Evolutionary conservation across 108 stramenopile species (phyloP).

Genomic region (Cyclotella distinguenda): DNA sequence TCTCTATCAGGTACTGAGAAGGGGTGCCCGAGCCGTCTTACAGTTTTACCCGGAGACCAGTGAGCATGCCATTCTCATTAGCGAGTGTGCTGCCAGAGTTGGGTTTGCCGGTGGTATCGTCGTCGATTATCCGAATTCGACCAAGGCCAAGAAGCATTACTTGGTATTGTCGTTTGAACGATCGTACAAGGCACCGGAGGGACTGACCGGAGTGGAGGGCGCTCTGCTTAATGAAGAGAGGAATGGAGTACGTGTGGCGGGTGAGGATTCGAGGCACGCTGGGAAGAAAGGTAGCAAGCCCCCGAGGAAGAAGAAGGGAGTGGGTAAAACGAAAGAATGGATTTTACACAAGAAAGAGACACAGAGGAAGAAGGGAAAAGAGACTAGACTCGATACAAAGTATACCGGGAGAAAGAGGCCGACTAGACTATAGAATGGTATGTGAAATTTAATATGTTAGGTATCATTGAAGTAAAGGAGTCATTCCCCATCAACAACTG

Average conservation of each 20-base stretch:
- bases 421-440: constrained; percentile 82
- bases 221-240: constrained; percentile 17
- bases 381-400: constrained; percentile 92
- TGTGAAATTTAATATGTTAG: no score
- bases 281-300: constrained; percentile 33
- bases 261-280: constrained; percentile 32
- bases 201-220: constrained; percentile 40
- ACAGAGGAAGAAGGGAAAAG: constrained; percentile 91
- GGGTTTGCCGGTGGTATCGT: constrained; percentile 98
- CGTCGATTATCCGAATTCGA: constrained; percentile 98
- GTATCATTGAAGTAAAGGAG: no score
- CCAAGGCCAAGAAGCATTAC: constrained; percentile 99
- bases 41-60: constrained; percentile 98
- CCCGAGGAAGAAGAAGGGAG: constrained; percentile 61
- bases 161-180: constrained; percentile 94
- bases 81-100: constrained; percentile 87
- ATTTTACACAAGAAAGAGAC: constrained; percentile 96
- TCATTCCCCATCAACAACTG: neutral
- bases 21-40: constrained; percentile 94
- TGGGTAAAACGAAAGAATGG: constrained; percentile 95
- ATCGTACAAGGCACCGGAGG: constrained; percentile 63
- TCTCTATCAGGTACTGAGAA: constrained; percentile 90
- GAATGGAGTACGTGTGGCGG: constrained; percentile 36
- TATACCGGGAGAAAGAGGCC: constrained; percentile 96
- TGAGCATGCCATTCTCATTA: constrained; percentile 95